phyloP scores from a whole-genome alignment of 2,329 filamentous ascomycete species.

The Zymoseptoria ardabiliae region DNA sequence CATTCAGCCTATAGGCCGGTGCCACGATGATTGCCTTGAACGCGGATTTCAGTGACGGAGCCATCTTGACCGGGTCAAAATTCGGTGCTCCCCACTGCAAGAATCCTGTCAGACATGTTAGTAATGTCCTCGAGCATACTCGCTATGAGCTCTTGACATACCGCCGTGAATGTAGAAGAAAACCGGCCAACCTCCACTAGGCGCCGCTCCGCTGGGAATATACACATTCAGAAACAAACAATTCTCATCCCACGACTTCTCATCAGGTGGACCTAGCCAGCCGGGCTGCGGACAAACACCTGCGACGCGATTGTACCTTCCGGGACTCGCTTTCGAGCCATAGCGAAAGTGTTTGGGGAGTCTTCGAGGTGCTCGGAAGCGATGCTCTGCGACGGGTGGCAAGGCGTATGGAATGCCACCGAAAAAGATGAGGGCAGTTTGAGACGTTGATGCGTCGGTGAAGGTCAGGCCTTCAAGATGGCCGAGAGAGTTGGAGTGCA shows the following conservation, averaged over 20 bases:
- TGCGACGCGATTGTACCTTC: slow-evolving; percentile 35
- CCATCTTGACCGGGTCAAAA: slow-evolving; percentile 32
- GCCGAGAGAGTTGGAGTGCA: slow-evolving; percentile 24
- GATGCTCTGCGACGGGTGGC: slow-evolving; percentile 40
- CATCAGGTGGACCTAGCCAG: slow-evolving; percentile 17
- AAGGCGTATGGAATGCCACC: slow-evolving; percentile 51
- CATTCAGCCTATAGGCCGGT: slow-evolving; percentile 50
- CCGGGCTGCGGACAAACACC: slow-evolving; percentile 47
- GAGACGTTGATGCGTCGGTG: slow-evolving; percentile 12
- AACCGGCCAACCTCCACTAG: slow-evolving; percentile 47
- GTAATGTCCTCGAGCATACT: not conserved
- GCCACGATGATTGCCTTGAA: slow-evolving; percentile 47
- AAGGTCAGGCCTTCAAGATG: slow-evolving; percentile 45
- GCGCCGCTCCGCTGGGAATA: slow-evolving; percentile 43
- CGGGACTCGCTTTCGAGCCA: slow-evolving; percentile 43
- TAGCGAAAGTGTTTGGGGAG: slow-evolving; percentile 45
- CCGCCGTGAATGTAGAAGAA: slow-evolving; percentile 49
- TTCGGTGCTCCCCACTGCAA: slow-evolving; percentile 51
- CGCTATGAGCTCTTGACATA: not conserved
- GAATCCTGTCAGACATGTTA: slow-evolving; percentile 36
- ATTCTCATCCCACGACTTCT: slow-evolving; percentile 42
- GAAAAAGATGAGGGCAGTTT: slow-evolving; percentile 43
- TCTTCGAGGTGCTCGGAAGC: slow-evolving; percentile 44
- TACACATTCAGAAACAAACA: slow-evolving; percentile 52
- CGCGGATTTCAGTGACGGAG: slow-evolving; percentile 43